Base-by-base conservation (phyloP, 2,329 filamentous ascomycete species). In the Cladosporium sp. region DNA sequence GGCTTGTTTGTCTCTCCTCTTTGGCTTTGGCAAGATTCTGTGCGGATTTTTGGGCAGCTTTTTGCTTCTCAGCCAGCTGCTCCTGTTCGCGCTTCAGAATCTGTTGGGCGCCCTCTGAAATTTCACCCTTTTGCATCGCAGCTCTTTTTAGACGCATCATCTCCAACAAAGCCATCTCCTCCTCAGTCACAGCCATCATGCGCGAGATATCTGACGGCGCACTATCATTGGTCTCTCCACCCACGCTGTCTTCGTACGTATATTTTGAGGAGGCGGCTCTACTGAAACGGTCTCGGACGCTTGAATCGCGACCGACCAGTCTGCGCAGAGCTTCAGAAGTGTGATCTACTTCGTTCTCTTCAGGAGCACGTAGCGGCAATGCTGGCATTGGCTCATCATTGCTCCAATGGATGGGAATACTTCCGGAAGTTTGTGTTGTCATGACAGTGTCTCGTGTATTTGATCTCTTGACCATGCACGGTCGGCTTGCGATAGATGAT, bases 61-160 rank as follows among this genome's bases (percentile, higher is more conserved):
- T 67, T 44, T 72, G 66, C n/a, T 71, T 67, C 34, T 65, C 63
- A 3, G 66, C 64, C 15, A 74, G 44, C 11, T 71, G 68, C 54
- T 73, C 72, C 41, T 78, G 70, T 67, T 80, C 77, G 6, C 71
- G 70, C 64, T 71, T 71, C 64, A 79, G 66, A 15, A 75, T 76
- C 26, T 75, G 71, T 41, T 74, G 72, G 59, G 78, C 77, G 28
- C 76, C 78, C 67, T 80, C 76, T 1, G 76, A 71, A 65, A 77
- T 78, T 59, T 74, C 77, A 49, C 78, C 74, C 68, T 81, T 78
- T 30, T 76, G 76, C 81, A 83, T 82, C 8, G 77, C 78, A 12
- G 81, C 80, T 54, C 81, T 78, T 70, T 83, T 84, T 65, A 78
- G 77, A 8, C 82, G 80, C 80, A 84, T 82, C 73, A 83, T 74